These are phyloP conservation scores for Rhizopogon vesiculosus DNA, from an alignment of 768 basidiomycete species.

Conservation along the genomic window DNA sequence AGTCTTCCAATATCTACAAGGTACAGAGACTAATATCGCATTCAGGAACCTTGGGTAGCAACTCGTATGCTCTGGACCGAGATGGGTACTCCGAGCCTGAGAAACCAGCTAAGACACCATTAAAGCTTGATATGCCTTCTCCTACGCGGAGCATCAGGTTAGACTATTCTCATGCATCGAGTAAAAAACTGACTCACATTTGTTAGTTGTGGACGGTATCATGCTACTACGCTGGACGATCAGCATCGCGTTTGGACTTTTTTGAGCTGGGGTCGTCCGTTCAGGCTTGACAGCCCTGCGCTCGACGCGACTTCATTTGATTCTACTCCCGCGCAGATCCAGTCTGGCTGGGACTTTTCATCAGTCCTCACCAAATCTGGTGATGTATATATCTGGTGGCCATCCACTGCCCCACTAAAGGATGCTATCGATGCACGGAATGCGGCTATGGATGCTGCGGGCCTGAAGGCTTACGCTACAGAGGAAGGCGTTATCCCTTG, in stretches of 20 bases:
- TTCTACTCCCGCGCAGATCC: conserved; percentile 55
- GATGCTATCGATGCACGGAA: conserved; percentile 33
- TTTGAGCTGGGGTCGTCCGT: conserved; percentile 74
- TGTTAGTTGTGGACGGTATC: conserved; percentile 71
- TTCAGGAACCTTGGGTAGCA: conserved; percentile 59
- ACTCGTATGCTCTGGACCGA: conserved; percentile 29
- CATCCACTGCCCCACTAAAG: conserved; percentile 41
- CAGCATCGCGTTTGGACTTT: conserved; percentile 68
- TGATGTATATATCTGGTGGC: conserved; percentile 75
- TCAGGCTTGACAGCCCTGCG: conserved; percentile 42
- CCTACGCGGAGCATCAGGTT: conserved; percentile 66
- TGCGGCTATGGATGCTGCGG: conserved; percentile 39
- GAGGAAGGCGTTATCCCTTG: conserved; percentile 52
- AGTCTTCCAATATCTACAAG: conserved; percentile 8
- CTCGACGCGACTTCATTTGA: conserved; percentile 39
- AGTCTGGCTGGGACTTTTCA: conserved; percentile 82
- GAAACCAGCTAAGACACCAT: conserved; percentile 48
- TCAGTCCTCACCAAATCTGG: conserved; percentile 68
- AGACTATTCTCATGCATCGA: conserved; percentile 6
- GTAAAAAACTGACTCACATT: background rate
- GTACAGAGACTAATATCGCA: conserved; percentile 2
- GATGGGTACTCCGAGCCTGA: conserved; percentile 56
- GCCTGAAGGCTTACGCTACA: conserved; percentile 25
- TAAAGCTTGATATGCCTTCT: conserved; percentile 53
- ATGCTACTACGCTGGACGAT: conserved; percentile 62